Evolutionary conservation across 495 filamentous ascomycete species (phyloP), one percentile per base, ranked within the genome.

Genomic region (Lepidopterella palustris): DNA sequence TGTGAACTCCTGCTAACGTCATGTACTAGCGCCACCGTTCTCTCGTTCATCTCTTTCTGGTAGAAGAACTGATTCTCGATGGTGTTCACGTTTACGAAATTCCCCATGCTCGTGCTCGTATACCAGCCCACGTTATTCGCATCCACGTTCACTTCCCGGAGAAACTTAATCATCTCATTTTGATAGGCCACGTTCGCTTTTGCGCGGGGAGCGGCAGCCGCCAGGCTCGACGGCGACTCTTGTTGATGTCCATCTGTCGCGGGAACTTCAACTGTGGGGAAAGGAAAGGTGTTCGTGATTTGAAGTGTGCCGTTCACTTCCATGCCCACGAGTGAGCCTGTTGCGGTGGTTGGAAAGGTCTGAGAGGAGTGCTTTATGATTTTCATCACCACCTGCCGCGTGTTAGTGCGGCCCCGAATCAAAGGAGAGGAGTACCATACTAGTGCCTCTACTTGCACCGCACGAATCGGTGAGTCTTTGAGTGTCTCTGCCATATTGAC

Each of bases 61-160:
- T 96, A 97, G 76, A 89, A 88, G 75, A 86, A 92, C 75, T 97
- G 93, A 75, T 97, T 98, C 80, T 98, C 93, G 77, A 97, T 89
- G 70, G 95, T 90, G 78, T 88, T 90, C 66, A 86, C 73, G 78
- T 88, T 96, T 77, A 97, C 82, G 60, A 97, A 98, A 80, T 97
- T 97, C 70, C 93, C 95, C 84, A 98, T 93, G 76, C 90, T 96
- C 59, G 92, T 90, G 75, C 91, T 97, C 55, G 90, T 96, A 76
- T 98, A 98, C 92, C 92, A 98, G 58, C 93, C 93, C 56, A 95
- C 90, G 66, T 90, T 96, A 78, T 97, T 95, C 61, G 93, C 93
- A 73, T 98, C 93, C 56, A 97, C 88, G 71, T 98, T 98, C 66
- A 98, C 95, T 74, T 97, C 95, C 70, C 91, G 84, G 35, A 98